Percentiles rank a stretch among this genome's conserved stretches.
Evolutionary conservation across 331 rosid species (phyloP).

Genomic region (Quercus phellos): DNA sequence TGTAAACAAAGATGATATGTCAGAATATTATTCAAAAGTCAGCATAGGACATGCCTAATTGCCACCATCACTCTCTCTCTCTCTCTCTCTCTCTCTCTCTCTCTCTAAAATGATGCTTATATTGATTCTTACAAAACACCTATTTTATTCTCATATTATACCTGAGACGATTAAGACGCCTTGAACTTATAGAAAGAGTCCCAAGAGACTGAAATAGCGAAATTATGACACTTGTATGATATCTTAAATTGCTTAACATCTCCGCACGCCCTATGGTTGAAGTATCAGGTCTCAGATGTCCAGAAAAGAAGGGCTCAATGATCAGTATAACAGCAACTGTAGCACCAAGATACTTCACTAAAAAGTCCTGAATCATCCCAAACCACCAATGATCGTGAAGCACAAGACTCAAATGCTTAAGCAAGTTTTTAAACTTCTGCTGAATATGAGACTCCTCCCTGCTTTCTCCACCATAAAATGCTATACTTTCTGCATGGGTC

Average conservation of each 20-base stretch:
- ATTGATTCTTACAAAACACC: background rate
- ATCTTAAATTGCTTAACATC: slow-evolving; percentile 98
- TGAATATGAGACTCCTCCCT: slow-evolving; percentile 88
- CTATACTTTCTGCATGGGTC: slow-evolving; percentile 95
- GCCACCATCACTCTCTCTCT: slow-evolving; percentile 8
- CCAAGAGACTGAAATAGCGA: slow-evolving; percentile 94
- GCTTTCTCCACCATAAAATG: slow-evolving; percentile 91
- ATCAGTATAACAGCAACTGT: slow-evolving; percentile 93
- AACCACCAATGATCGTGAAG: slow-evolving; percentile 99
- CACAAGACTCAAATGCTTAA: slow-evolving; percentile 60
- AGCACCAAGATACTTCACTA: slow-evolving; percentile 95
- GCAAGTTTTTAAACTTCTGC: slow-evolving; percentile 63
- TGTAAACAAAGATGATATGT: slow-evolving; percentile 31
- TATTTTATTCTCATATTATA: slow-evolving; percentile 20
- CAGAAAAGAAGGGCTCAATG: slow-evolving; percentile 96
- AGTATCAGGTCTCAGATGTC: slow-evolving; percentile 81
- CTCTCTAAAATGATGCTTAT: background rate
- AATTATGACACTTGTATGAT: slow-evolving; percentile 93
- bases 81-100: background rate
- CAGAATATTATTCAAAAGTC: slow-evolving; percentile 13
- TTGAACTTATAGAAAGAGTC: slow-evolving; percentile 90
- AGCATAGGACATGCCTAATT: slow-evolving; percentile 1
- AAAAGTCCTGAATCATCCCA: slow-evolving; percentile 97
- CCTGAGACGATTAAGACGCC: slow-evolving; percentile 95
- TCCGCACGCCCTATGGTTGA: slow-evolving; percentile 98